These are phyloP conservation scores for Penicillium sp. DNA, from an alignment of 2,329 filamentous ascomycete species.

Conservation along the genomic window DNA sequence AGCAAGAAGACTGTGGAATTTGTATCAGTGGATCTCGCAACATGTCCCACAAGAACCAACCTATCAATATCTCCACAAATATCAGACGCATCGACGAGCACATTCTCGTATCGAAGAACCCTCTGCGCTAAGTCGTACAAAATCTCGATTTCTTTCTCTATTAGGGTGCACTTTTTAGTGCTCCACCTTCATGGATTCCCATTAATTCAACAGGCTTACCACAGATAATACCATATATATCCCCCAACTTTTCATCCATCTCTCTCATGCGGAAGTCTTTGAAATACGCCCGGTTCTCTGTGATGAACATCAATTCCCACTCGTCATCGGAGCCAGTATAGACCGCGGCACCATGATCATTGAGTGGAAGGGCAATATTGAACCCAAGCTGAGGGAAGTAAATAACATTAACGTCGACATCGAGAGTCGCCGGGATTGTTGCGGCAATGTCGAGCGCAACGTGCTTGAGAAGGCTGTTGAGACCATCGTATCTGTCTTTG, in stretches of 20 bases:
- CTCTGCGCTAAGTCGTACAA: conserved; percentile 71
- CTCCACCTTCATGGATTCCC: neutral
- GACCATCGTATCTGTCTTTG: conserved; percentile 73
- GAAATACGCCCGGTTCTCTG: conserved; percentile 73
- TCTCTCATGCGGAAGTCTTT: conserved; percentile 80
- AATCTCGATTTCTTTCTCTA: conserved; percentile 86
- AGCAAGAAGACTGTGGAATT: conserved; percentile 65
- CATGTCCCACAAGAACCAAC: conserved; percentile 29
- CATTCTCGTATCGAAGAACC: conserved; percentile 66
- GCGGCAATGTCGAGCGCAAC: conserved; percentile 64
- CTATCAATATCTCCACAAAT: conserved; percentile 81
- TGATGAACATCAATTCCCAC: conserved; percentile 79
- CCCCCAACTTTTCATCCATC: conserved; percentile 78
- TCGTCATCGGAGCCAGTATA: conserved; percentile 64
- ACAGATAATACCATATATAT: conserved; percentile 80
- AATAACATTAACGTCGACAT: conserved; percentile 69
- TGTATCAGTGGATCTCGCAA: neutral
- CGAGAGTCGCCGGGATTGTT: conserved; percentile 59
- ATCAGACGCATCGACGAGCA: conserved; percentile 70
- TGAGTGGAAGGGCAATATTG: conserved; percentile 69
- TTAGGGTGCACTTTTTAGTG: neutral
- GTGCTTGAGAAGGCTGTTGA: conserved; percentile 70
- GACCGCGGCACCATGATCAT: conserved; percentile 59
- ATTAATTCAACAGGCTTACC: conserved; percentile 52
- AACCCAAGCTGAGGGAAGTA: conserved; percentile 93